Conservation (phyloP, 305 asterid genomes). For the Withania somnifera region DNA sequence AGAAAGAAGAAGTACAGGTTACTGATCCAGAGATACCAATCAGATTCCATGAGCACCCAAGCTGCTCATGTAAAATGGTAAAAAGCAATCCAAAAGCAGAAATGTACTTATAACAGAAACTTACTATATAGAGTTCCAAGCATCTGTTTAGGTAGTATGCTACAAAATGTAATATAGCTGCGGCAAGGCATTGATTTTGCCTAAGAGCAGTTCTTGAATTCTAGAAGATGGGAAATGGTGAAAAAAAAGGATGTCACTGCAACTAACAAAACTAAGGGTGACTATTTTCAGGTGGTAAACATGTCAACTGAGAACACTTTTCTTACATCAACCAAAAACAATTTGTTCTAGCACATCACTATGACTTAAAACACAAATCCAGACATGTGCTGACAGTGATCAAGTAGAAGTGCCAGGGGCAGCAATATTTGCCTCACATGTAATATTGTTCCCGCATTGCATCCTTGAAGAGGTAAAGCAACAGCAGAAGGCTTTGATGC, state of each 20-base stretch:
- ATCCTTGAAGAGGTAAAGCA: slow-evolving; percentile 79
- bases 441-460: slow-evolving; percentile 73
- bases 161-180: neutral
- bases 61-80: neutral
- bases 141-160: neutral
- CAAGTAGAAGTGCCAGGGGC: neutral
- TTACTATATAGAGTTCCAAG: neutral
- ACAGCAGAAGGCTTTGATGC: slow-evolving; percentile 66
- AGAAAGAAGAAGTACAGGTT: neutral
- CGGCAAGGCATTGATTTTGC: neutral
- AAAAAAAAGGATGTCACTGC: neutral
- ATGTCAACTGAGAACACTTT: neutral
- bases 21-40: neutral
- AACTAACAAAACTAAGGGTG: neutral
- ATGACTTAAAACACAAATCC: neutral
- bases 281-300: too few species aligned
- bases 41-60: neutral
- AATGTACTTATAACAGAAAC: neutral
- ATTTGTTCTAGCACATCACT: neutral
- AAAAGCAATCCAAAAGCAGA: neutral
- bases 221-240: neutral
- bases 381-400: neutral
- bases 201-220: neutral
- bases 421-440: slow-evolving; percentile 48
- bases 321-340: neutral